A percentile compares a stretch with the other conserved stretches of the same genome.
phyloP scores from a whole-genome alignment of 208 protist genomes.

The Trypanosoma melophagium region DNA sequence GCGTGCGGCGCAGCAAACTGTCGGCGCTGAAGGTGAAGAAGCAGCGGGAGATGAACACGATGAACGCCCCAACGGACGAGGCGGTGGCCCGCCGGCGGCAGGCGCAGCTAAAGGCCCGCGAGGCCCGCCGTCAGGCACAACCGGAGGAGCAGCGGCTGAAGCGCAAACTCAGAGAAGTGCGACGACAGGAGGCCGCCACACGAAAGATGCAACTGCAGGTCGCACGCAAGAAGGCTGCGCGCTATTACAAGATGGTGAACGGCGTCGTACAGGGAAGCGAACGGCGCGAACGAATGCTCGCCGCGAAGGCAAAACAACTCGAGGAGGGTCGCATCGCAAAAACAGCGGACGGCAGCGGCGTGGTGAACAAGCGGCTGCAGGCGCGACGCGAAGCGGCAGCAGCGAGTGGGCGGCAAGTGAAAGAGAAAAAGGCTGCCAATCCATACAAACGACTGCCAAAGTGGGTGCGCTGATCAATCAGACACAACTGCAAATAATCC shows the following conservation, averaged over 20 bases:
- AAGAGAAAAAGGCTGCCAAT: conserved; percentile 67
- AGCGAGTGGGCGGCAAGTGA: conserved; percentile 49
- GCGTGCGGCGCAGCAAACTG: conserved; percentile 67
- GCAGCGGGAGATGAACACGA: conserved; percentile 87
- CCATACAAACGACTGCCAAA: conserved; percentile 89
- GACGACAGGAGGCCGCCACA: conserved; percentile 71
- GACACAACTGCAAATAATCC: neutral
- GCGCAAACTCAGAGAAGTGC: conserved; percentile 67
- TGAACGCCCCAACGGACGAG: conserved; percentile 87
- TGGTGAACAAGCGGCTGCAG: conserved; percentile 66
- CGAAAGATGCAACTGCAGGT: conserved; percentile 91
- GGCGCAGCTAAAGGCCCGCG: conserved; percentile 48
- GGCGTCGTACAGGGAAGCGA: conserved; percentile 60
- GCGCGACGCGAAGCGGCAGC: conserved; percentile 41
- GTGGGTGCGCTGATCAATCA: conserved; percentile 65
- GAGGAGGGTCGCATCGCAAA: conserved; percentile 55
- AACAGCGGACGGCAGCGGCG: conserved; percentile 51
- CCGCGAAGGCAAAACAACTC: conserved; percentile 79
- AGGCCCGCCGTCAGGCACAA: conserved; percentile 44
- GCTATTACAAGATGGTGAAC: conserved; percentile 91
- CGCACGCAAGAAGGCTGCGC: conserved; percentile 87
- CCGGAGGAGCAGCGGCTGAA: conserved; percentile 49
- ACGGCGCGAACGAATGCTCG: conserved; percentile 62
- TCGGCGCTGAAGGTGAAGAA: conserved; percentile 87
- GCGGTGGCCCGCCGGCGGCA: conserved; percentile 71